Evolutionary conservation across 78 protist species (phyloP).

Genomic region (Polysphondylium violaceum): DNA sequence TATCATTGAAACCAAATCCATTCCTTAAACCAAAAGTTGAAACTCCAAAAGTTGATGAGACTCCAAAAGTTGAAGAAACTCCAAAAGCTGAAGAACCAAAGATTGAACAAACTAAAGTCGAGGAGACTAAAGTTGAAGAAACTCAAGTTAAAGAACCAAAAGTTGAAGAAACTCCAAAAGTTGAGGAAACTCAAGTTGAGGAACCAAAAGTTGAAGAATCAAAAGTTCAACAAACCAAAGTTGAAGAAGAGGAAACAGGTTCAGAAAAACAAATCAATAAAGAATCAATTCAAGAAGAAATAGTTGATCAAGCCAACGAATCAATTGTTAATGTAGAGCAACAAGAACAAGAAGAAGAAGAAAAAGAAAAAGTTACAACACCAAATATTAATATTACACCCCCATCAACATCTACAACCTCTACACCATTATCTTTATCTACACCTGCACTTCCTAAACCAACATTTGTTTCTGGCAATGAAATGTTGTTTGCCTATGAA

Average conservation of each 20-base stretch:
- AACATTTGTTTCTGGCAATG: no score
- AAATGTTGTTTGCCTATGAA: constrained; percentile 7
- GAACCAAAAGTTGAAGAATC: neutral
- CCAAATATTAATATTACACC: constrained; percentile 1
- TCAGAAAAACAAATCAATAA: neutral
- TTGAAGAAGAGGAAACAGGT: neutral
- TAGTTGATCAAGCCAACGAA: neutral
- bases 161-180: neutral
- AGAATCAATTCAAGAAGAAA: constrained; percentile 8
- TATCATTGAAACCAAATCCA: neutral
- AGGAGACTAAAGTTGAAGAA: neutral
- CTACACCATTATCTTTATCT: neutral
- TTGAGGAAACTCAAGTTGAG: neutral
- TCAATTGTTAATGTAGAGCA: neutral
- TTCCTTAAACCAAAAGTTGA: neutral
- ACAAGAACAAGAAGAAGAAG: neutral
- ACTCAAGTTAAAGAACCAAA: constrained; percentile 1
- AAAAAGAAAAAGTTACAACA: constrained; percentile 1
- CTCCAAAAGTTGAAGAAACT: neutral
- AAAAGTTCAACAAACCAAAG: neutral
- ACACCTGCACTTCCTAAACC: neutral
- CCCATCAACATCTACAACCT: neutral
- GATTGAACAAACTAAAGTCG: neutral
- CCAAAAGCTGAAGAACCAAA: neutral
- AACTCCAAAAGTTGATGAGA: neutral